These are phyloP conservation scores for Zygosaccharomyces sapae DNA, from an alignment of 1,139 yeast species.

Conservation along the genomic window DNA sequence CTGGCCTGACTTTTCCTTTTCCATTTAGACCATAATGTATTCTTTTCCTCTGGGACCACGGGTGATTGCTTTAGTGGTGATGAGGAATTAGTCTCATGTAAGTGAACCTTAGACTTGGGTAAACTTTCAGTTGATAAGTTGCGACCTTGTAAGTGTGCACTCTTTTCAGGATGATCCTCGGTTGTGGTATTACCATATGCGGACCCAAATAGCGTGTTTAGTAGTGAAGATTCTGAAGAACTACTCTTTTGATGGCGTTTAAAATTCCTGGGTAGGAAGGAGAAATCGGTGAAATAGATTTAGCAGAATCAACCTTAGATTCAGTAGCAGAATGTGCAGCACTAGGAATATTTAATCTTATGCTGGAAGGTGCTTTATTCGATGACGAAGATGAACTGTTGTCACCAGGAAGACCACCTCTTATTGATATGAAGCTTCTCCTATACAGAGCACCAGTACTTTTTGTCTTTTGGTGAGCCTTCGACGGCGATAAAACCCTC, in stretches of 20 bases:
- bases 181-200: slow-evolving; percentile 7
- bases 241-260: slow-evolving; percentile 55
- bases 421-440: slow-evolving; percentile 34
- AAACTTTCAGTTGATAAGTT: slow-evolving; percentile 20
- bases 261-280: slow-evolving; percentile 45
- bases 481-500: slow-evolving; percentile 8
- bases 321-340: slow-evolving; percentile 59
- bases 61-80: slow-evolving; percentile 18
- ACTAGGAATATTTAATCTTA: slow-evolving; percentile 36
- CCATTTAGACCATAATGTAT: slow-evolving; percentile 31
- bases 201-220: slow-evolving; percentile 36
- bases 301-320: slow-evolving; percentile 34
- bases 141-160: slow-evolving; percentile 5
- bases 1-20: slow-evolving; percentile 29
- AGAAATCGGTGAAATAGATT: slow-evolving; percentile 42
- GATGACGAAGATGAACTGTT: slow-evolving; percentile 11
- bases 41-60: slow-evolving; percentile 24
- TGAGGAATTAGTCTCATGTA: slow-evolving; percentile 9
- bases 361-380: slow-evolving; percentile 19
- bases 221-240: slow-evolving; percentile 50
- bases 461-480: slow-evolving; percentile 31
- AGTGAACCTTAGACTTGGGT: slow-evolving; percentile 10
- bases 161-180: slow-evolving; percentile 11
- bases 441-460: slow-evolving; percentile 35
- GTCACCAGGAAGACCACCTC: slow-evolving; percentile 32